Conservation (phyloP, 2,329 filamentous ascomycete genomes). For the Didymella pinodella region DNA sequence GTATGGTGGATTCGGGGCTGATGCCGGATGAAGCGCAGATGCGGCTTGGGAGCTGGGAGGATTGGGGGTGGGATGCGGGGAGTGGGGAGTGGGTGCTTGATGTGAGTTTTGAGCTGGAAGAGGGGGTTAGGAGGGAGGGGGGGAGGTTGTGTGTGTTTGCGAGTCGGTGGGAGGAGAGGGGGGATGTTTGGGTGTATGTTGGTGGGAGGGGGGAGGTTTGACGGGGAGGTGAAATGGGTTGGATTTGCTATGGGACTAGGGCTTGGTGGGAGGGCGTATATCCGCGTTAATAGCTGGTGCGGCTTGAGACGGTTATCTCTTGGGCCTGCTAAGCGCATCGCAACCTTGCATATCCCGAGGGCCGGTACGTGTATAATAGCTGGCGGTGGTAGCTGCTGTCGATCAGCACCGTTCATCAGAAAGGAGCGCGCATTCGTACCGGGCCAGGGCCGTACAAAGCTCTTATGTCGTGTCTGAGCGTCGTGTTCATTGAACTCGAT, state of each 20-base stretch:
- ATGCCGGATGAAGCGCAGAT: constrained; percentile 16
- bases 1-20: constrained; percentile 11
- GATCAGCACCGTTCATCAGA: not conserved
- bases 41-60: constrained; percentile 10
- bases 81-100: constrained; percentile 17
- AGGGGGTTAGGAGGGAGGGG: not conserved
- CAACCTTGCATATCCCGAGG: not conserved
- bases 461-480: not conserved
- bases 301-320: not conserved
- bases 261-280: no score
- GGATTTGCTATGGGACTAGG: no score
- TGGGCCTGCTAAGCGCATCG: not conserved
- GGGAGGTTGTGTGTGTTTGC: constrained; percentile 14
- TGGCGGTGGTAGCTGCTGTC: not conserved
- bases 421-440: not conserved
- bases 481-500: not conserved
- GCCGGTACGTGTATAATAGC: not conserved
- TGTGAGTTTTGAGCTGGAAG: constrained; percentile 13
- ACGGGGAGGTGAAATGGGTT: no score
- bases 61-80: constrained; percentile 14
- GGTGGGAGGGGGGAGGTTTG: not conserved
- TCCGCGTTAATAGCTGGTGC: not conserved
- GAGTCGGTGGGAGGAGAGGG: constrained; percentile 14
- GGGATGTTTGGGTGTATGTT: constrained; percentile 14
- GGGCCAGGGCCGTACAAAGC: not conserved